phyloP scores from a whole-genome alignment of 1,284 basidiomycete species.

The Naganishia sp. region DNA sequence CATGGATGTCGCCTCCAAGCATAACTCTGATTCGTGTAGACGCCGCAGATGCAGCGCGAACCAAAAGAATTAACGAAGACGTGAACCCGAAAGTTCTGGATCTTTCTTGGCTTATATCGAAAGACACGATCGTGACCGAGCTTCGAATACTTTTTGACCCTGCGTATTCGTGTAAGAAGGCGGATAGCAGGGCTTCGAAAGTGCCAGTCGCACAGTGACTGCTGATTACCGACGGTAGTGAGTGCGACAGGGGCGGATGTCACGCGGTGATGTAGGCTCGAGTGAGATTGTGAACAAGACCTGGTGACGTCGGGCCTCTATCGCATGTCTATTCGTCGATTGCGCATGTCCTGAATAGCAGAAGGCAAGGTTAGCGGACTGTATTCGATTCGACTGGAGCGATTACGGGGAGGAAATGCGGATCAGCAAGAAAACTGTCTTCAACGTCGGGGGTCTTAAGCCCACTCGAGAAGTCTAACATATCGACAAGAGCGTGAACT shows the following conservation, averaged over 20 bases:
- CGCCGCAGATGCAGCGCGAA: conserved; percentile 13
- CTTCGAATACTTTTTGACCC: conserved; percentile 28
- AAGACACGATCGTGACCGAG: not conserved
- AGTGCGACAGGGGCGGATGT: not conserved
- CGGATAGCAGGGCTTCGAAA: conserved; percentile 30
- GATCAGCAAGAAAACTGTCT: conserved; percentile 26
- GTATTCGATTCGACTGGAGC: not conserved
- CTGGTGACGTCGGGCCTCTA: conserved; percentile 6
- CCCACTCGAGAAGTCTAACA: conserved; percentile 33
- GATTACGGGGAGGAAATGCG: not conserved
- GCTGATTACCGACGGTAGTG: not conserved
- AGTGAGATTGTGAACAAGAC: conserved; percentile 20
- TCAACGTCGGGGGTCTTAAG: conserved; percentile 30
- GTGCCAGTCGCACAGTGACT: conserved; percentile 9
- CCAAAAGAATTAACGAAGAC: conserved; percentile 28
- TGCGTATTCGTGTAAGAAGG: conserved; percentile 23
- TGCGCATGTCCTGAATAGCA: not conserved
- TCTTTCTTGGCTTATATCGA: conserved; percentile 27
- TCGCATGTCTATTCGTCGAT: not conserved
- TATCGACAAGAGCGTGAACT: conserved; percentile 28
- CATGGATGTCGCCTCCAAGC: conserved; percentile 26
- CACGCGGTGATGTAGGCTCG: conserved; percentile 13
- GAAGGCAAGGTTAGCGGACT: conserved; percentile 4
- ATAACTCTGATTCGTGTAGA: conserved; percentile 20
- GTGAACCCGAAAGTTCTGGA: conserved; percentile 2